A percentile compares a stretch with the other conserved stretches of the same genome.
Evolutionary conservation across 495 filamentous ascomycete species (phyloP).

Genomic region (Trichoderma parareesei): DNA sequence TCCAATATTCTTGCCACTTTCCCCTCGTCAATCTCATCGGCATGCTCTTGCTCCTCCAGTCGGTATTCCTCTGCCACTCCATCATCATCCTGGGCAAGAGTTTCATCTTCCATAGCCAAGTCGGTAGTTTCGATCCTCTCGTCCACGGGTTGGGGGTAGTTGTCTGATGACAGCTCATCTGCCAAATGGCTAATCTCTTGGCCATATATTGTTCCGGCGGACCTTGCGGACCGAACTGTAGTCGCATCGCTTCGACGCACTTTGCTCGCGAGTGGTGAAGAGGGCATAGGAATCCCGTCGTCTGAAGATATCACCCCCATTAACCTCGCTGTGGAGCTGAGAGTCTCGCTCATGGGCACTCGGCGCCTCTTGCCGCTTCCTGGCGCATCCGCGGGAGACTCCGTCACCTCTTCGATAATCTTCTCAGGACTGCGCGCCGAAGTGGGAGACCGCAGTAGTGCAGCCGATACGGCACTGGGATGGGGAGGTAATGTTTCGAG

Average conservation of each 20-base stretch:
- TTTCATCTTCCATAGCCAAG: constrained; percentile 12
- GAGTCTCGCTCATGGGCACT: constrained; percentile 20
- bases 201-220: constrained; percentile 3
- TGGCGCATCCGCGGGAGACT: constrained; percentile 40
- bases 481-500: constrained; percentile 7
- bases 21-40: constrained; percentile 2
- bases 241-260: constrained; percentile 22
- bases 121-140: constrained; percentile 18
- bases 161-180: constrained; percentile 23
- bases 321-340: constrained; percentile 25
- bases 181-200: constrained; percentile 12
- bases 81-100: constrained; percentile 3
- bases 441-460: not conserved
- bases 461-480: not conserved
- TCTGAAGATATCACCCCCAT: constrained; percentile 24
- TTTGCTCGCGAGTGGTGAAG: constrained; percentile 34
- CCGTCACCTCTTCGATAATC: constrained; percentile 32
- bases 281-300: constrained; percentile 20
- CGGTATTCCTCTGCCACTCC: constrained; percentile 11
- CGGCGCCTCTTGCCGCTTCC: constrained; percentile 34
- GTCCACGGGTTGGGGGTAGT: constrained; percentile 1
- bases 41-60: constrained; percentile 13
- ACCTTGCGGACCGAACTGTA: not conserved
- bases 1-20: not conserved
- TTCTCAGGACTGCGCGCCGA: constrained; percentile 8